Conservation (phyloP, 2,329 filamentous ascomycete genomes). For the Botryosphaeria agaves region DNA sequence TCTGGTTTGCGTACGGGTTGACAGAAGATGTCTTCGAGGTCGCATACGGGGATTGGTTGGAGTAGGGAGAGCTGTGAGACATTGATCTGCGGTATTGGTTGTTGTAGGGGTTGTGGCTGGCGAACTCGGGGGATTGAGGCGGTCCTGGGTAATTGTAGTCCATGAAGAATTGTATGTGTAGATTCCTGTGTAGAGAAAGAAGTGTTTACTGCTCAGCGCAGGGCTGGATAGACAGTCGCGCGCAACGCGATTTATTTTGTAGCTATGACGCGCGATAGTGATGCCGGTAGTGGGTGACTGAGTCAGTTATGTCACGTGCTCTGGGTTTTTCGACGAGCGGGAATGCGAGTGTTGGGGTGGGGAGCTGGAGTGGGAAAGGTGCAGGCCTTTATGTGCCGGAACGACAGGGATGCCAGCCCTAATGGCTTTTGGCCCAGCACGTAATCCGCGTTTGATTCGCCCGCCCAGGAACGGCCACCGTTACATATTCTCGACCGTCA, state of each 20-base stretch:
- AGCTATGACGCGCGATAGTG: too few relatives aligned
- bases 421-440: not conserved
- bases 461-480: not conserved
- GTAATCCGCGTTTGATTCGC: not conserved
- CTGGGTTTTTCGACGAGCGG: too few relatives aligned
- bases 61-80: conserved; percentile 12
- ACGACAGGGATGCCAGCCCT: not conserved
- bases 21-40: conserved; percentile 7
- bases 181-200: not conserved
- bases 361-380: not conserved
- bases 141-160: conserved; percentile 9
- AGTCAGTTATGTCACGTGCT: too few relatives aligned
- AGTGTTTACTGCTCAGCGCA: too few relatives aligned
- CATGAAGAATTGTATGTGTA: not conserved
- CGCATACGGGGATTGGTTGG: conserved; percentile 4
- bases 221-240: too few relatives aligned
- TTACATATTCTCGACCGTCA: too few relatives aligned
- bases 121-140: conserved; percentile 28
- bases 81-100: conserved; percentile 18
- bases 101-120: conserved; percentile 26
- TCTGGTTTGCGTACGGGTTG: conserved; percentile 6
- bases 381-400: not conserved
- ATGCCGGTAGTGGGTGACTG: too few relatives aligned
- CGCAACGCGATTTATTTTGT: too few relatives aligned
- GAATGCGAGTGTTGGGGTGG: too few relatives aligned